Evolutionary conservation across 306 rosid species (phyloP).

Genomic region (Acacia confusa): DNA sequence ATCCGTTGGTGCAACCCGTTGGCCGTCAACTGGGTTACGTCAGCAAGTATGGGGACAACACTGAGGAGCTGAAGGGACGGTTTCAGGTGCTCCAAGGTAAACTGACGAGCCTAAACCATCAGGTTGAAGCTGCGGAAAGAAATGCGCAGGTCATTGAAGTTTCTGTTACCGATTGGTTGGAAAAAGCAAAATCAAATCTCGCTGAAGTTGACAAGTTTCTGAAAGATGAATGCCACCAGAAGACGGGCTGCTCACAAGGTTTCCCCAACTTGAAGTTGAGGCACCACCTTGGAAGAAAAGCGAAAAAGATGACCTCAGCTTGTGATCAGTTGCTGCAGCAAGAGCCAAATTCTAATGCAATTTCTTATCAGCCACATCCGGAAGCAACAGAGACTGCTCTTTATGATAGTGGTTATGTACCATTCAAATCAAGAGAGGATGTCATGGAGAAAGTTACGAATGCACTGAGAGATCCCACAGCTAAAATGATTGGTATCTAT

Average conservation of each 20-base stretch:
- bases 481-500: not conserved
- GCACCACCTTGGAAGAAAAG: not conserved
- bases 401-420: not conserved
- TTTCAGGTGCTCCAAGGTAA: not conserved
- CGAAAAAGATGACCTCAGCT: not conserved
- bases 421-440: not conserved
- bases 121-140: not conserved
- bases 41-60: not conserved
- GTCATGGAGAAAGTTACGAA: not conserved
- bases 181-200: not conserved
- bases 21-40: not conserved
- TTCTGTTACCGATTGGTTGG: not conserved
- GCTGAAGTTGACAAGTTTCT: not conserved
- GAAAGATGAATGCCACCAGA: not conserved
- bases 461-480: not conserved
- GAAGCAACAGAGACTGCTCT: not conserved
- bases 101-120: not conserved
- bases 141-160: not conserved
- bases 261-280: not conserved
- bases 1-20: not conserved
- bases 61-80: not conserved
- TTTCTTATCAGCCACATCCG: not conserved
- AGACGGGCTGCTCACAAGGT: not conserved
- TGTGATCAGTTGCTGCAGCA: not conserved
- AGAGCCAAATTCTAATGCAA: not conserved